These are phyloP conservation scores for Boletus sp. DNA, from an alignment of 768 basidiomycete genomes.

Conservation along the genomic window DNA sequence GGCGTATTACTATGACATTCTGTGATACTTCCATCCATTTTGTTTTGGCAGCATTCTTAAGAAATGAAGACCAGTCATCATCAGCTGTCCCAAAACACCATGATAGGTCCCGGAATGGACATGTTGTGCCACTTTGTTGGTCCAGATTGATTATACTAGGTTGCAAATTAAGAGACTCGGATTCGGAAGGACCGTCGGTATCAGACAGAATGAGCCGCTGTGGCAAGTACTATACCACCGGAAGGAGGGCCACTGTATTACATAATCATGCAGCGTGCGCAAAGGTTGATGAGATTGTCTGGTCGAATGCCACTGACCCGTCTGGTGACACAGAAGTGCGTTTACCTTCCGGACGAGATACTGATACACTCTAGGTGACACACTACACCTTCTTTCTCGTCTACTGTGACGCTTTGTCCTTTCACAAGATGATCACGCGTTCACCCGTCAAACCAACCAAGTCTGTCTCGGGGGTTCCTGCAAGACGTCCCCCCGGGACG, in stretches of 20 bases:
- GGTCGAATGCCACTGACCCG: not conserved
- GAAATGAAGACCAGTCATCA: too few species aligned
- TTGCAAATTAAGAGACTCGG: too few species aligned
- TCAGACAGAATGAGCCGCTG: too few species aligned
- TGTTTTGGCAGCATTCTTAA: not conserved
- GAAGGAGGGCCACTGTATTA: not conserved
- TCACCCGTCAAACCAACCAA: conserved; percentile 26
- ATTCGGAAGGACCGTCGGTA: too few species aligned
- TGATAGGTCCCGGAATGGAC: too few species aligned
- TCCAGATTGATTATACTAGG: too few species aligned
- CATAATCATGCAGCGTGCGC: not conserved
- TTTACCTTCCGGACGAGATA: not conserved
- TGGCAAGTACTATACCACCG: too few species aligned
- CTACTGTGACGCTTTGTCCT: not conserved
- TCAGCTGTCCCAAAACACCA: too few species aligned
- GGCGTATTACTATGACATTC: too few species aligned
- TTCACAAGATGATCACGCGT: conserved; percentile 27
- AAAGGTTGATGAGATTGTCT: conserved; percentile 12
- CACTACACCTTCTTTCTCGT: not conserved
- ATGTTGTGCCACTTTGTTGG: too few species aligned
- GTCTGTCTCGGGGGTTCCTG: conserved; percentile 5
- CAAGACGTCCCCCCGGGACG: conserved; percentile 19
- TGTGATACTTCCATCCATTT: too few species aligned
- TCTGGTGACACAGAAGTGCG: conserved; percentile 6
- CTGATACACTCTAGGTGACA: conserved; percentile 4